Base-by-base conservation (phyloP, 108 stramenopile species). In the Schizochytrium sp. region DNA sequence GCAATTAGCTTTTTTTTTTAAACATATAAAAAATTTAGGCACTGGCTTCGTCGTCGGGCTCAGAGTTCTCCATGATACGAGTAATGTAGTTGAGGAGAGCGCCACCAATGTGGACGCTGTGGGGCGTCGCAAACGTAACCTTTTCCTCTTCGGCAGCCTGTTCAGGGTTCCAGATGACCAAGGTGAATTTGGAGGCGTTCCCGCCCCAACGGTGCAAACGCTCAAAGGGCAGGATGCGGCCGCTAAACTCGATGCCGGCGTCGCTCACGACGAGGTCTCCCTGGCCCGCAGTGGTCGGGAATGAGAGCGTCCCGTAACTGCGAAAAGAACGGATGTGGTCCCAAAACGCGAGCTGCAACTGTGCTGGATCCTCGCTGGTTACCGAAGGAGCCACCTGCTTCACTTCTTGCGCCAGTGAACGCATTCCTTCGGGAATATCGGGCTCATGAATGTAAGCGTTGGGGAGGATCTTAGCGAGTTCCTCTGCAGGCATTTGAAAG, bases 151-250 rank as follows among this genome's bases (percentile, higher is more conserved):
- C 92, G 23, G 92, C 90, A 34, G 90, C 55, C 21, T 48, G 34
- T 41, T 87, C 93, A 48, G 88, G 63, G 72, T 93, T 90, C 92
- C 92, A 93, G 59, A 94, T 92, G 55, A 92, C 89, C 48, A 94
- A 57, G 69, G 90, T 91, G 88, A 94, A 93, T 60, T 92, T 89
- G 43, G 51, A 58, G 19, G 91, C 51, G 87, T 90, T 90, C 16
- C 94, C 94, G 48, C 94, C 91, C 94, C 94, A 94, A 28, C 93
- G 89, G 90, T 92, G 92, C 34, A 94, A 69, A 69, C 93, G 93
- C 53, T 92, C 92, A 91, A 91, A 94, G 76, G 91, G 90, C 88
- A 92, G 93, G 57, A 58, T 44, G 51, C 71, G 71, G 87, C 90
- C 91, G 43, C 55, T 44, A 44, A 76, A 60, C 72, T 91, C 57